Evolutionary conservation across 2,329 filamentous ascomycete species (phyloP).

Genomic region (Teratosphaeria nubilosa): DNA sequence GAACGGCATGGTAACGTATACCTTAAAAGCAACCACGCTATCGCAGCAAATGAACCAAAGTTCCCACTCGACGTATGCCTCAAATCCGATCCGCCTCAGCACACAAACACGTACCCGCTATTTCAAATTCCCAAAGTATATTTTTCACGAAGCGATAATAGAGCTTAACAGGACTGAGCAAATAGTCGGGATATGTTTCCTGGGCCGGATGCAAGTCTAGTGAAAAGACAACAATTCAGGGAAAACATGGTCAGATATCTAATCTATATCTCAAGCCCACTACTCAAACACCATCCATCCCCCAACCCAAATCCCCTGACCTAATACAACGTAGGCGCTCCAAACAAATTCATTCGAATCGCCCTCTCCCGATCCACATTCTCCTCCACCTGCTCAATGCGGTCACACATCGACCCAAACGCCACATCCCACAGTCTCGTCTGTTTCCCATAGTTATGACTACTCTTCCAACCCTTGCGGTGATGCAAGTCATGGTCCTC

Average conservation of each 20-base stretch:
- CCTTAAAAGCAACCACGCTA: too few species aligned
- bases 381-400: conserved; percentile 22
- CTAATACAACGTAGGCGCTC: background rate
- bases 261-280: background rate
- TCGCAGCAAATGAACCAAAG: too few species aligned
- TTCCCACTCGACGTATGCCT: too few species aligned
- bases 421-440: conserved; percentile 27
- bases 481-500: conserved; percentile 33
- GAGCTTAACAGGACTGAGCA: too few species aligned
- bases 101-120: too few species aligned
- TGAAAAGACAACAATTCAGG: too few species aligned
- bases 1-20: too few species aligned
- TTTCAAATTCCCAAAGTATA: too few species aligned
- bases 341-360: background rate
- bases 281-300: background rate
- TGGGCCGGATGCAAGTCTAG: too few species aligned
- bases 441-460: conserved; percentile 29
- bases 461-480: conserved; percentile 27
- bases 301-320: background rate
- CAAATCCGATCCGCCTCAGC: too few species aligned
- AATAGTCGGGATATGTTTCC: too few species aligned
- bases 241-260: background rate
- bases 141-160: too few species aligned
- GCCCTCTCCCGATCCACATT: conserved; percentile 1
- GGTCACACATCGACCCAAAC: conserved; percentile 26